Percentiles rank a stretch among this genome's conserved stretches.
Evolutionary conservation across 805 yeast genomes (phyloP).

Genomic region (Candida sphagnicola): DNA sequence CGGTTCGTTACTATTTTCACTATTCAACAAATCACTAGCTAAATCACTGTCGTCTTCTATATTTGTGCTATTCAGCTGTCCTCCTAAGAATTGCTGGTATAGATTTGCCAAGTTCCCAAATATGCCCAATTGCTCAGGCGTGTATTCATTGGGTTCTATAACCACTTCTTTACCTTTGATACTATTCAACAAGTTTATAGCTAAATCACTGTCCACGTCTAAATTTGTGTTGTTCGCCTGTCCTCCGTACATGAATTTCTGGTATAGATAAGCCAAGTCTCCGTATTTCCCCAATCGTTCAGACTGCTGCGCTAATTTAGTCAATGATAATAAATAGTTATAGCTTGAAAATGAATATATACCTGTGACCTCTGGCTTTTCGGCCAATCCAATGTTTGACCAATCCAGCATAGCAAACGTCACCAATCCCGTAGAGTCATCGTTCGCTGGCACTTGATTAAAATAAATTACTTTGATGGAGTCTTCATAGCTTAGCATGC

Average conservation of each 20-base stretch:
- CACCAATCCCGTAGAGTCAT: background rate
- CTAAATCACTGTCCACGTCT: background rate
- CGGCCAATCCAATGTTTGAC: background rate
- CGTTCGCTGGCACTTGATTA: background rate
- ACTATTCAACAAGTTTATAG: background rate
- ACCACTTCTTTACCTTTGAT: background rate
- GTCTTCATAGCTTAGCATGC: background rate
- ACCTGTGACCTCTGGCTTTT: background rate
- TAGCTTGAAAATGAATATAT: background rate
- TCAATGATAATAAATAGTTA: background rate
- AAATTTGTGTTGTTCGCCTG: background rate
- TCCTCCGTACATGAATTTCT: background rate
- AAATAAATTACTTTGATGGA: background rate
- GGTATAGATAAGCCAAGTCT: background rate
- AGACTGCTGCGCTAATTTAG: background rate
- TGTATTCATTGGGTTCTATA: background rate
- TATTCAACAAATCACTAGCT: background rate
- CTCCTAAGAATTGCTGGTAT: background rate
- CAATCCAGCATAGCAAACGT: background rate
- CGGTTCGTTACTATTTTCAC: background rate
- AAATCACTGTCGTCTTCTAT: background rate
- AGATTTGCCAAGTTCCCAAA: background rate
- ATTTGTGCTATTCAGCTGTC: background rate
- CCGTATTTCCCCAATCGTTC: background rate
- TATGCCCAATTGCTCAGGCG: background rate